phyloP scores from a whole-genome alignment of 1,284 basidiomycete genomes.

The Entoloma clypeatum region DNA sequence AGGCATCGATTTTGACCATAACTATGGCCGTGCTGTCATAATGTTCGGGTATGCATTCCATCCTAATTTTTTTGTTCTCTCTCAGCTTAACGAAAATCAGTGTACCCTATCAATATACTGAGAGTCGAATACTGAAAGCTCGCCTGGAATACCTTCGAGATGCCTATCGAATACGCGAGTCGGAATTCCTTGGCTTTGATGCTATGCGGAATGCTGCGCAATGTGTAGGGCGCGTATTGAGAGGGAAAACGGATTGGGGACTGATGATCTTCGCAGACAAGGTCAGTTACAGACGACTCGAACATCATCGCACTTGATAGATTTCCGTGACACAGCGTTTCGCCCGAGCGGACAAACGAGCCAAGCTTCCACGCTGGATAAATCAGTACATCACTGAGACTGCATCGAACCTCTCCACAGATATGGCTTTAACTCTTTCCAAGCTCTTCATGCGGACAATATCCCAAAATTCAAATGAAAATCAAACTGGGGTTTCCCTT shows the following conservation, averaged over 20 bases:
- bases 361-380: slow-evolving; percentile 98
- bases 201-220: slow-evolving; percentile 99
- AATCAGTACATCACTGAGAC: slow-evolving; percentile 99
- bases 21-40: slow-evolving; percentile 98
- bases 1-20: slow-evolving; percentile 99
- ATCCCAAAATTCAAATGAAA: slow-evolving; percentile 94
- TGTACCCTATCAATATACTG: slow-evolving; percentile 98
- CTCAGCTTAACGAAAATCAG: slow-evolving; percentile 36
- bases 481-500: slow-evolving; percentile 89
- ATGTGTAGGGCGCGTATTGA: slow-evolving; percentile 95
- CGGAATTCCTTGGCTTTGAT: slow-evolving; percentile 98
- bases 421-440: slow-evolving; percentile 95
- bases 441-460: slow-evolving; percentile 98
- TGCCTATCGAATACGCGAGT: slow-evolving; percentile 96
- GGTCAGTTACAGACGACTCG: slow-evolving; percentile 42
- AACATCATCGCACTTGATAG: not conserved
- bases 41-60: slow-evolving; percentile 86
- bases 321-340: slow-evolving; percentile 66
- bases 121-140: slow-evolving; percentile 96
- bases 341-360: slow-evolving; percentile 93
- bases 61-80: slow-evolving; percentile 6
- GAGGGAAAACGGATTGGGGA: slow-evolving; percentile 99
- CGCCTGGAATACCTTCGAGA: slow-evolving; percentile 98
- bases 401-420: slow-evolving; percentile 95
- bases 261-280: slow-evolving; percentile 99